Evolutionary conservation across 306 rosid genomes (phyloP).

Genomic region (Cicer judaicum): DNA sequence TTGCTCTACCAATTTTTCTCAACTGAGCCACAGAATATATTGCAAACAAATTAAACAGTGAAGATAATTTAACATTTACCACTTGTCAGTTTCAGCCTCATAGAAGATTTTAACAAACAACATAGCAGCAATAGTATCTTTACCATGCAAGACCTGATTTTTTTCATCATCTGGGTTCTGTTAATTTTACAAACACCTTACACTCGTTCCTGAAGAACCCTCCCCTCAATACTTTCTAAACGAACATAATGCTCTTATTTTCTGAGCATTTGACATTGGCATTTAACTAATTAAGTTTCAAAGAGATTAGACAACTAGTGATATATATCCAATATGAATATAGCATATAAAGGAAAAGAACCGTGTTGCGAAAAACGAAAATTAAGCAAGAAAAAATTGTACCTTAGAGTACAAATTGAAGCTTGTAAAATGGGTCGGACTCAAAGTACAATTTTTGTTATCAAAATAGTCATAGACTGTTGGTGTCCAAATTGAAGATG

Average conservation of each 20-base stretch:
- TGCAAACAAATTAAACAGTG: slow-evolving; percentile 15
- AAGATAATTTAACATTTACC: slow-evolving; percentile 12
- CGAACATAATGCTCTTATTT: neutral
- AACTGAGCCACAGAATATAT: slow-evolving; percentile 19
- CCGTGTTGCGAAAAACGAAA: neutral
- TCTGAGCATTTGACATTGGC: neutral
- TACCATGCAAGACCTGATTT: neutral
- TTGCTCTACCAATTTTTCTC: slow-evolving; percentile 10
- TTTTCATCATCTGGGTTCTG: neutral
- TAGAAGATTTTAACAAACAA: neutral
- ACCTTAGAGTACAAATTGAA: slow-evolving; percentile 36
- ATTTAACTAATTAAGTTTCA: neutral
- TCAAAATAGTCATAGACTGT: neutral
- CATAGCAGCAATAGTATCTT: neutral
- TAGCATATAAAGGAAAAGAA: slow-evolving; percentile 3
- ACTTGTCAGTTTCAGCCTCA: neutral
- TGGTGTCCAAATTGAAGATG: neutral
- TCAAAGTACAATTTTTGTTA: neutral
- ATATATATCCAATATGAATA: neutral
- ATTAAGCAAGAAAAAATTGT: neutral
- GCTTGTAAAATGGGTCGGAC: slow-evolving; percentile 4
- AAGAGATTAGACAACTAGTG: neutral
- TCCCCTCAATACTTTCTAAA: neutral
- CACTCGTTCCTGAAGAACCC: slow-evolving; percentile 19
- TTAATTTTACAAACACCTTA: slow-evolving; percentile 33